Percentiles rank a stretch among this genome's conserved stretches.
phyloP scores from a whole-genome alignment of 495 filamentous ascomycete genomes.

The Eremomyces bilateralis region DNA sequence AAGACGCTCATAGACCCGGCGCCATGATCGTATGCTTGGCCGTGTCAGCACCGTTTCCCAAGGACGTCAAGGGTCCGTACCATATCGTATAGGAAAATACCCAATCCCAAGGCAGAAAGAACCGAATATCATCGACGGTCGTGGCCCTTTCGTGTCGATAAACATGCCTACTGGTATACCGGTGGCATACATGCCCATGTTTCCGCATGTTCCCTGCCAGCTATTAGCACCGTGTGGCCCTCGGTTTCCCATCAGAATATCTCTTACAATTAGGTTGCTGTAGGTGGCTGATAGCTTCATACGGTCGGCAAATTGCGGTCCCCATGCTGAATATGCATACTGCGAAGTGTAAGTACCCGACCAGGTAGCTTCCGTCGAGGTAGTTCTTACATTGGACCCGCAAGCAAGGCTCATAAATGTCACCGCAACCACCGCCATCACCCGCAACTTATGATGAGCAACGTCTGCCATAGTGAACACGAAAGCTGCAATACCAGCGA shows the following conservation, averaged over 20 bases:
- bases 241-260: too few species aligned
- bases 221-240: too few species aligned
- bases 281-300: slow-evolving; percentile 75
- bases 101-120: slow-evolving; percentile 46
- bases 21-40: slow-evolving; percentile 29
- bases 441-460: slow-evolving; percentile 30
- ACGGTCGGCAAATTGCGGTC: slow-evolving; percentile 72
- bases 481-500: too few species aligned
- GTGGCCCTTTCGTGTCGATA: slow-evolving; percentile 64
- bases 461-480: slow-evolving; percentile 21
- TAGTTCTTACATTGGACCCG: slow-evolving; percentile 60
- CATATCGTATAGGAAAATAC: slow-evolving; percentile 58
- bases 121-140: slow-evolving; percentile 53
- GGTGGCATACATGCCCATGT: slow-evolving; percentile 82
- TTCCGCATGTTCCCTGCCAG: slow-evolving; percentile 57
- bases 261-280: slow-evolving; percentile 71
- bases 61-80: too few species aligned
- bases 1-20: slow-evolving; percentile 38
- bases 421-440: slow-evolving; percentile 65
- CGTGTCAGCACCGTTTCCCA: slow-evolving; percentile 9
- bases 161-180: slow-evolving; percentile 80
- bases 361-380: background rate
- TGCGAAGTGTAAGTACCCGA: slow-evolving; percentile 15
- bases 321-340: slow-evolving; percentile 99
- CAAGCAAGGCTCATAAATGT: slow-evolving; percentile 72